Conservation (phyloP, 2,329 filamentous ascomycete species). For the Alternaria arborescens region DNA sequence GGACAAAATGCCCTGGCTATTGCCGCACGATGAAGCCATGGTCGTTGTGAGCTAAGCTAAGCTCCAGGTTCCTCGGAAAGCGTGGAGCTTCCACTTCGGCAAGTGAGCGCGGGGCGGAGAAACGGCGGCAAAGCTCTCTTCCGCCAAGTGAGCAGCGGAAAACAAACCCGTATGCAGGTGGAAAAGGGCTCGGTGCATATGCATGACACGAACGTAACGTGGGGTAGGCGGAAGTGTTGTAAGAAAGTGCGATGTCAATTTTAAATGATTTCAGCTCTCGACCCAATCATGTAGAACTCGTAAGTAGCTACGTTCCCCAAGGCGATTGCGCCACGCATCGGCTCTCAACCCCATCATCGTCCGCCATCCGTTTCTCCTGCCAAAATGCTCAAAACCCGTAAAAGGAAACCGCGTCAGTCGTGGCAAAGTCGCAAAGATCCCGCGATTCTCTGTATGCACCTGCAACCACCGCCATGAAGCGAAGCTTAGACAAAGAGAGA, state of each 20-base stretch:
- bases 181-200: conserved; percentile 20
- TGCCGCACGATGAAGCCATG: conserved; percentile 32
- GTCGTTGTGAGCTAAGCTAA: conserved; percentile 29
- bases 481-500: background rate
- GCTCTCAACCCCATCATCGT: conserved; percentile 9
- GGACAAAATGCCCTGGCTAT: conserved; percentile 12
- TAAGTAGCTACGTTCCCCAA: background rate
- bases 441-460: background rate
- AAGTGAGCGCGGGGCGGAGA: conserved; percentile 42
- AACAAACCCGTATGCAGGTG: conserved; percentile 11
- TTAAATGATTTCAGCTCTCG: background rate
- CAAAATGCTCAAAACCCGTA: conserved; percentile 25
- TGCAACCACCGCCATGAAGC: background rate
- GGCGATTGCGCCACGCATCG: background rate
- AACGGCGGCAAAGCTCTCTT: conserved; percentile 38
- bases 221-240: background rate
- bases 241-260: background rate
- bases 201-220: background rate
- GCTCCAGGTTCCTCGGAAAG: conserved; percentile 34
- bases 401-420: conserved; percentile 8
- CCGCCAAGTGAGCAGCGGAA: conserved; percentile 27
- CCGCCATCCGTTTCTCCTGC: conserved; percentile 9
- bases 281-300: background rate
- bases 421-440: conserved; percentile 11
- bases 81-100: conserved; percentile 42